Conservation (phyloP, 2,329 filamentous ascomycete genomes). For the Clonostachys sp. region DNA sequence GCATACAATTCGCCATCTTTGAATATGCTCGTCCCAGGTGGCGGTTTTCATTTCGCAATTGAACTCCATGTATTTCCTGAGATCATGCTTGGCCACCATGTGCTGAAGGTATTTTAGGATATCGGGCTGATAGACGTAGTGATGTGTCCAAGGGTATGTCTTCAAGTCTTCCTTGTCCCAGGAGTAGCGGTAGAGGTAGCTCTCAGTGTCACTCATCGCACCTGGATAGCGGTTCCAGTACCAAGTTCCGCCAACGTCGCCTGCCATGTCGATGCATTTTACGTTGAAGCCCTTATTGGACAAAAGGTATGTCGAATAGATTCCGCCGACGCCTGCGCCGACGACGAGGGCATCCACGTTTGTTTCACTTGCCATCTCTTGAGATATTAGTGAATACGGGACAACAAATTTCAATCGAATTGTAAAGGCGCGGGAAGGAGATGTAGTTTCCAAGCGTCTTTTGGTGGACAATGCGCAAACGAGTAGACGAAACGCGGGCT, state of each 20-base stretch:
- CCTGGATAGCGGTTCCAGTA: constrained; percentile 27
- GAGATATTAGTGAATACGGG: too few relatives aligned
- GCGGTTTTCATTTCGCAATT: constrained; percentile 26
- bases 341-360: constrained; percentile 2
- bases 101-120: constrained; percentile 5
- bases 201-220: constrained; percentile 20
- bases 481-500: too few relatives aligned
- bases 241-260: constrained; percentile 19
- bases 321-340: constrained; percentile 4
- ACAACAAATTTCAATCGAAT: too few relatives aligned
- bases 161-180: not conserved
- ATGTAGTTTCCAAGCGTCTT: too few relatives aligned
- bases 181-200: not conserved
- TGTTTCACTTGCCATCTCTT: too few relatives aligned
- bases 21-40: constrained; percentile 18
- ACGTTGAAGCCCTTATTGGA: constrained; percentile 1
- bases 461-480: too few relatives aligned
- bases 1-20: constrained; percentile 18
- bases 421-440: too few relatives aligned
- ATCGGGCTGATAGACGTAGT: constrained; percentile 1
- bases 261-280: not conserved
- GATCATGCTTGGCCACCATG: constrained; percentile 10
- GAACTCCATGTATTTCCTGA: constrained; percentile 31
- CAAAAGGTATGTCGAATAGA: not conserved
- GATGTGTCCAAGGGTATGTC: not conserved